Conservation (phyloP, 2,329 filamentous ascomycete species). For the Trichoderma semiorbis region DNA sequence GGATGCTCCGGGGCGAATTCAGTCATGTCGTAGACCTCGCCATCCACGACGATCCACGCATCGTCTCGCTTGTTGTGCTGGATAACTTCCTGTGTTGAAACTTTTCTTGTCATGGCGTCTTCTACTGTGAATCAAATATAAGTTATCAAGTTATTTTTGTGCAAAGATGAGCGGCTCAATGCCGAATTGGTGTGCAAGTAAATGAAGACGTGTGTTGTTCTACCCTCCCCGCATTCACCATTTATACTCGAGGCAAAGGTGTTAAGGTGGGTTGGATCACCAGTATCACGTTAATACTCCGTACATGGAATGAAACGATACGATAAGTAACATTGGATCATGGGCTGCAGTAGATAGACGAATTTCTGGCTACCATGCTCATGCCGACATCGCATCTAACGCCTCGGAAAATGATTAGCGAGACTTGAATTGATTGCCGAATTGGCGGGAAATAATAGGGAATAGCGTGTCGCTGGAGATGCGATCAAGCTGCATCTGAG, state of each 20-base stretch:
- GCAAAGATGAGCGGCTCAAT: neutral
- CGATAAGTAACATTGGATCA: neutral
- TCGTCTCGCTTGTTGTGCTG: neutral
- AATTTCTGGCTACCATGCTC: neutral
- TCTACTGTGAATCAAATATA: neutral
- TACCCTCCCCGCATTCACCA: conserved; percentile 1
- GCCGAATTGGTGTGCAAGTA: neutral
- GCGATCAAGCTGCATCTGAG: neutral
- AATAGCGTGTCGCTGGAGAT: neutral
- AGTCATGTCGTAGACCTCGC: conserved; percentile 11
- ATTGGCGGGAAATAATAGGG: neutral
- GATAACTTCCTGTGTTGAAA: neutral
- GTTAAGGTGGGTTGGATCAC: neutral
- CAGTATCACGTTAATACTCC: neutral
- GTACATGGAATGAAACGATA: neutral
- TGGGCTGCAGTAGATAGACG: neutral
- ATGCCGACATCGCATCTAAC: neutral
- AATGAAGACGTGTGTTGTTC: neutral
- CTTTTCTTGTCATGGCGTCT: neutral
- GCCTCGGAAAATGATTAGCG: neutral
- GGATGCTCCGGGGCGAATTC: conserved; percentile 8
- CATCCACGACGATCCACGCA: conserved; percentile 8
- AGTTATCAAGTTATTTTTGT: neutral
- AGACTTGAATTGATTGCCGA: neutral
- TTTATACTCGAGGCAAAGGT: neutral